Conservation (phyloP, 768 basidiomycete genomes). For the Amanita rubescens region DNA sequence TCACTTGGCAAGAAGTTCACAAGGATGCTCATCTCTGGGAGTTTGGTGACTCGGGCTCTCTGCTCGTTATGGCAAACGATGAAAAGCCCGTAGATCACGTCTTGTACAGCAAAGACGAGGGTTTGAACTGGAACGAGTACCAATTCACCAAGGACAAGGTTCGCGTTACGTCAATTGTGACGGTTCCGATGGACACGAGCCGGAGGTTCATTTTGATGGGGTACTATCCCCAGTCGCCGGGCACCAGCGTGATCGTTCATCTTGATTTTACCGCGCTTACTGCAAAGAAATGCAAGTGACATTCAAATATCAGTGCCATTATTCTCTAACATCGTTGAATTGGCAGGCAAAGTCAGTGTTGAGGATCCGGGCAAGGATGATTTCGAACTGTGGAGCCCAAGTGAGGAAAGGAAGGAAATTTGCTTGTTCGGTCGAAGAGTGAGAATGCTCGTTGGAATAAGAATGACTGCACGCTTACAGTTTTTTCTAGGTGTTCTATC, state of each 20-base stretch:
- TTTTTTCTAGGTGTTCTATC: constrained; percentile 68
- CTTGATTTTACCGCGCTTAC: constrained; percentile 85
- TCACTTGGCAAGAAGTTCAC: constrained; percentile 97
- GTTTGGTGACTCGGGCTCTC: constrained; percentile 94
- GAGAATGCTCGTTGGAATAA: constrained; percentile 9
- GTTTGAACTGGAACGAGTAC: constrained; percentile 83
- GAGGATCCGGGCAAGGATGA: constrained; percentile 81
- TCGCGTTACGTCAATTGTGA: constrained; percentile 70
- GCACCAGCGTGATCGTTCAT: constrained; percentile 63
- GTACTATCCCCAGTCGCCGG: constrained; percentile 33
- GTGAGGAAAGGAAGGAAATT: constrained; percentile 75
- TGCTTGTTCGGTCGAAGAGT: constrained; percentile 94
- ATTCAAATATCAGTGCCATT: neutral
- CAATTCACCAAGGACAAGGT: constrained; percentile 70
- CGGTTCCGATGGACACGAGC: constrained; percentile 86
- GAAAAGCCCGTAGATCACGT: constrained; percentile 89
- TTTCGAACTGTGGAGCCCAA: constrained; percentile 96
- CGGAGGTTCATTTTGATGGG: constrained; percentile 87
- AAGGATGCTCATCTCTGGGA: constrained; percentile 98
- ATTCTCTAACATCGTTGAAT: constrained; percentile 1
- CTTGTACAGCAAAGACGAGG: constrained; percentile 86
- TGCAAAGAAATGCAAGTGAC: constrained; percentile 57
- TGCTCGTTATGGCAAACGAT: constrained; percentile 92
- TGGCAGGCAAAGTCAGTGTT: constrained; percentile 55
- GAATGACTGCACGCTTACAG: neutral